phyloP scores from a whole-genome alignment of 805 yeast species.

The Candida odintsovae region DNA sequence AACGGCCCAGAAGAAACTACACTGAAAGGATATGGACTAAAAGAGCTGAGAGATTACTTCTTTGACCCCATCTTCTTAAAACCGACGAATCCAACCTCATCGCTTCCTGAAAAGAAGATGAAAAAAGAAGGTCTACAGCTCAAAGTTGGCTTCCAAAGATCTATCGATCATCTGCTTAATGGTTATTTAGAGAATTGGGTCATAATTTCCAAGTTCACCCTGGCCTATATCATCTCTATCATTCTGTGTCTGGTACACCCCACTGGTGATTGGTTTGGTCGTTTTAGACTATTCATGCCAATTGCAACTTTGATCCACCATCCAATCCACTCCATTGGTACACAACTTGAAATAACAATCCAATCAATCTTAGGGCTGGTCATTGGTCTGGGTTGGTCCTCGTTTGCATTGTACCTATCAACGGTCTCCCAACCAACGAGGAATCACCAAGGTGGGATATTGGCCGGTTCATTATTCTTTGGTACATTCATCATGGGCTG shows the following conservation, averaged over 20 bases:
- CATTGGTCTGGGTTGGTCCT: slow-evolving; percentile 40
- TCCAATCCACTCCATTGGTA: slow-evolving; percentile 41
- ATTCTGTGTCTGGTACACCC: slow-evolving; percentile 33
- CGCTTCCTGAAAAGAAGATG: background rate
- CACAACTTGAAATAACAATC: slow-evolving; percentile 40
- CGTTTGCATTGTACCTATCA: slow-evolving; percentile 37
- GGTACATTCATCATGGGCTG: slow-evolving; percentile 34
- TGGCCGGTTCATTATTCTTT: slow-evolving; percentile 35
- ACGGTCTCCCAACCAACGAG: slow-evolving; percentile 34
- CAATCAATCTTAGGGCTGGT: slow-evolving; percentile 34
- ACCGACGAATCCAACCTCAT: slow-evolving; percentile 8
- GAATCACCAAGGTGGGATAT: slow-evolving; percentile 39
- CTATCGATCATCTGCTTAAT: background rate
- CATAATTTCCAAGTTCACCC: slow-evolving; percentile 13
- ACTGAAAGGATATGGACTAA: slow-evolving; percentile 31
- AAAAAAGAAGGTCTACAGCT: background rate
- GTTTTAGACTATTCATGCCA: slow-evolving; percentile 34
- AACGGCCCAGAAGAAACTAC: slow-evolving; percentile 12
- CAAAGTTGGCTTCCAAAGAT: background rate
- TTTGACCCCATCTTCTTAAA: slow-evolving; percentile 40
- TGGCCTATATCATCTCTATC: slow-evolving; percentile 36
- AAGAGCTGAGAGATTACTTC: slow-evolving; percentile 43
- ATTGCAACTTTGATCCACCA: slow-evolving; percentile 39
- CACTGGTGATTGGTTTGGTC: slow-evolving; percentile 38
- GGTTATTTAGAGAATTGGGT: slow-evolving; percentile 11